Evolutionary conservation across 2,329 filamentous ascomycete genomes (phyloP).

Genomic region (Penicillium nordicum): DNA sequence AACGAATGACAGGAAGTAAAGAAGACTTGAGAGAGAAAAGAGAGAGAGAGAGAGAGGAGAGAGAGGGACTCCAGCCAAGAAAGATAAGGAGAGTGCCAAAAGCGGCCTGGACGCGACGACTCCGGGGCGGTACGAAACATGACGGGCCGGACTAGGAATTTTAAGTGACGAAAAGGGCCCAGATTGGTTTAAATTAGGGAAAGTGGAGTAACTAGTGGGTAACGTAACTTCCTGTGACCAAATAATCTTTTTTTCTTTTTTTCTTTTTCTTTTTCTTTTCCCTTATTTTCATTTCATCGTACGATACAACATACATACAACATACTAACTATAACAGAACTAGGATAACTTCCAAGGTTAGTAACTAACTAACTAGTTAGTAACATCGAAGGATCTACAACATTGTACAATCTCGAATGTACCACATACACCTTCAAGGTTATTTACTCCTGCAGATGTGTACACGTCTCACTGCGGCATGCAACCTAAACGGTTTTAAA

Average conservation of each 20-base stretch:
- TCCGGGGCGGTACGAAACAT: conserved; percentile 15
- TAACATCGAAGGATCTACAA: not conserved
- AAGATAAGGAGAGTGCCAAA: conserved; percentile 21
- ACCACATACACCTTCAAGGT: not conserved
- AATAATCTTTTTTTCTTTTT: not conserved
- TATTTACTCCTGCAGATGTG: not conserved
- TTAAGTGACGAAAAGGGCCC: not conserved
- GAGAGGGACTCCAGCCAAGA: not conserved
- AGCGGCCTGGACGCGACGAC: conserved; percentile 22
- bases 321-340: too few relatives aligned
- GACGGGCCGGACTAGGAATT: conserved; percentile 15
- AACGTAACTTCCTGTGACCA: conserved; percentile 10
- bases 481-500: not conserved
- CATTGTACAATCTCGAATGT: not conserved
- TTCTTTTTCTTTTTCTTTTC: not conserved
- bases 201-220: conserved; percentile 8
- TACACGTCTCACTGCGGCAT: not conserved
- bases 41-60: not conserved
- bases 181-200: conserved; percentile 9
- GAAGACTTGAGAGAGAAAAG: not conserved
- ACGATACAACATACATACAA: too few relatives aligned
- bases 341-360: too few relatives aligned
- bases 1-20: conserved; percentile 7
- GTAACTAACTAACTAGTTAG: not conserved
- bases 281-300: not conserved